Conservation (phyloP, 2,329 filamentous ascomycete genomes). For the Onygenales sp. region DNA sequence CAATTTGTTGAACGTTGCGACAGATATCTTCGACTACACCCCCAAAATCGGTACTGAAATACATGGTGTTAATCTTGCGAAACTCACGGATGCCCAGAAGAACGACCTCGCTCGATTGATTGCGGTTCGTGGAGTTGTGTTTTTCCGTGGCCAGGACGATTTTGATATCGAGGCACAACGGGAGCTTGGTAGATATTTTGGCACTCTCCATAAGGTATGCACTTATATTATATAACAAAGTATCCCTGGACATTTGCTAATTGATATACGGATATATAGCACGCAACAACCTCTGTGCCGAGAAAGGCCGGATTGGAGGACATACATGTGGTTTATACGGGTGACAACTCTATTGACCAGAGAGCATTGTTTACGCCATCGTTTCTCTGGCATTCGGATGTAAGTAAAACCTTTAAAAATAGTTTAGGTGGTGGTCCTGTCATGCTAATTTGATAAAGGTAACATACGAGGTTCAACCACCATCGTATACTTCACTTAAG, state of each 20-base stretch:
- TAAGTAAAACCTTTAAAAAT: constrained; percentile 19
- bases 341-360: constrained; percentile 44
- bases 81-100: constrained; percentile 42
- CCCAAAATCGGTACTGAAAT: constrained; percentile 49
- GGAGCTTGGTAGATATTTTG: constrained; percentile 44
- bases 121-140: constrained; percentile 47
- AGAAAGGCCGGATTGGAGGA: constrained; percentile 42
- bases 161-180: constrained; percentile 46
- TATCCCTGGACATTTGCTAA: neutral
- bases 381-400: constrained; percentile 48
- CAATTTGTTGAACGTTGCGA: constrained; percentile 42
- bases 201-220: constrained; percentile 40
- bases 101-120: constrained; percentile 47
- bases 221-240: neutral
- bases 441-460: neutral
- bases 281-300: constrained; percentile 46
- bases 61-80: constrained; percentile 41
- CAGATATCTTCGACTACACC: constrained; percentile 48
- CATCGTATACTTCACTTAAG: constrained; percentile 49
- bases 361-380: constrained; percentile 45
- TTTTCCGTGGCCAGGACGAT: constrained; percentile 48
- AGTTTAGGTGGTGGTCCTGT: neutral
- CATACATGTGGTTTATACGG: constrained; percentile 48
- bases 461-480: constrained; percentile 49
- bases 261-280: constrained; percentile 16